A percentile compares a stretch with the other conserved stretches of the same genome.
These are phyloP conservation scores for Trichoderma virens DNA, from an alignment of 495 filamentous ascomycete genomes.

Conservation along the genomic window DNA sequence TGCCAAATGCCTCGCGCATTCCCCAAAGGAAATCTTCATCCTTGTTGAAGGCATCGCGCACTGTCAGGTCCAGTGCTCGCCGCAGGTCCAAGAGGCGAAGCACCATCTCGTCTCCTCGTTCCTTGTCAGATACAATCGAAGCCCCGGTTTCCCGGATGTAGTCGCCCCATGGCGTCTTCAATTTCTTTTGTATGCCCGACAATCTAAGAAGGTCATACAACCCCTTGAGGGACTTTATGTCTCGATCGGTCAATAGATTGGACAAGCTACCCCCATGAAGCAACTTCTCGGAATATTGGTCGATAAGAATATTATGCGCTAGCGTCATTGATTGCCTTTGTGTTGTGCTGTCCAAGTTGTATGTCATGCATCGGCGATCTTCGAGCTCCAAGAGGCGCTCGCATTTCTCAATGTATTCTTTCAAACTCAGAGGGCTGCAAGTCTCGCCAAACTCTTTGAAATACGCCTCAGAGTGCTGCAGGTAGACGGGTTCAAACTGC, in stretches of 20 bases:
- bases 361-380: slow-evolving; percentile 63
- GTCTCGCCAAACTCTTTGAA: slow-evolving; percentile 57
- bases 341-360: slow-evolving; percentile 73
- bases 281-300: slow-evolving; percentile 51
- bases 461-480: slow-evolving; percentile 56
- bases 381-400: slow-evolving; percentile 61
- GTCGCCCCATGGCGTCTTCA: slow-evolving; percentile 63
- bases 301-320: slow-evolving; percentile 60
- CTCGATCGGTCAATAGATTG: slow-evolving; percentile 57
- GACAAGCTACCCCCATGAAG: slow-evolving; percentile 55
- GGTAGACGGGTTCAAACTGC: slow-evolving; percentile 70
- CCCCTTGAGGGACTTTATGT: slow-evolving; percentile 58
- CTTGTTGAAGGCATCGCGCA: slow-evolving; percentile 61
- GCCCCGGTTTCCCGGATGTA: slow-evolving; percentile 76
- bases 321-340: slow-evolving; percentile 63
- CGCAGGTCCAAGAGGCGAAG: slow-evolving; percentile 75
- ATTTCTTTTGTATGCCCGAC: slow-evolving; percentile 51
- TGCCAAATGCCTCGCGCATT: slow-evolving; percentile 74
- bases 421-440: slow-evolving; percentile 51
- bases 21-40: slow-evolving; percentile 67
- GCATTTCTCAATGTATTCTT: slow-evolving; percentile 62
- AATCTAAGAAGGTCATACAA: slow-evolving; percentile 69
- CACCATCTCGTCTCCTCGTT: slow-evolving; percentile 79
- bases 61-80: slow-evolving; percentile 65
- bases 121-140: slow-evolving; percentile 70